These are phyloP conservation scores for Colletotrichum theobromicola DNA, from an alignment of 2,329 filamentous ascomycete species.

Conservation along the genomic window DNA sequence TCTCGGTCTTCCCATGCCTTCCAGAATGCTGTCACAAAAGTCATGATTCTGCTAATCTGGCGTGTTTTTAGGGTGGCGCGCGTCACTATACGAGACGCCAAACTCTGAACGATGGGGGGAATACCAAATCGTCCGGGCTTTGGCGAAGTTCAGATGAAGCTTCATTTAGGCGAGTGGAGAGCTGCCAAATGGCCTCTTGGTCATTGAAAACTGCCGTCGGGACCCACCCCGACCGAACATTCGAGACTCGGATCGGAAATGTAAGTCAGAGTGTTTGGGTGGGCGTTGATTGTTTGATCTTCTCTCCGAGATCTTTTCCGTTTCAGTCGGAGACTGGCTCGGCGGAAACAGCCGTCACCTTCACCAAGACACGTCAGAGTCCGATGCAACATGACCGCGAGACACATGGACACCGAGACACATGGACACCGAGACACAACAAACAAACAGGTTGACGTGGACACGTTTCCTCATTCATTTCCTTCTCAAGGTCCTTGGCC, in stretches of 20 bases:
- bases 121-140: not conserved
- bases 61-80: not conserved
- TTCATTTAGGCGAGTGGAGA: not conserved
- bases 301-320: not conserved
- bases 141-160: not conserved
- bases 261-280: not conserved
- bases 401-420: not conserved
- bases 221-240: not conserved
- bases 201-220: not conserved
- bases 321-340: not conserved
- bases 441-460: not conserved
- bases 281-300: not conserved
- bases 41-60: not conserved
- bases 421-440: not conserved
- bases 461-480: not conserved
- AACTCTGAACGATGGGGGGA: not conserved
- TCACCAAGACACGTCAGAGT: not conserved
- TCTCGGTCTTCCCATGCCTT: not conserved
- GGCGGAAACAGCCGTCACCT: not conserved
- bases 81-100: not conserved
- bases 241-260: not conserved
- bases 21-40: not conserved
- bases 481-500: not conserved
- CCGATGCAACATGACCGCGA: not conserved
- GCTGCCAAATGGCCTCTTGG: not conserved